phyloP scores from a whole-genome alignment of 2,329 filamentous ascomycete species.

The Alternaria triticimaculans region DNA sequence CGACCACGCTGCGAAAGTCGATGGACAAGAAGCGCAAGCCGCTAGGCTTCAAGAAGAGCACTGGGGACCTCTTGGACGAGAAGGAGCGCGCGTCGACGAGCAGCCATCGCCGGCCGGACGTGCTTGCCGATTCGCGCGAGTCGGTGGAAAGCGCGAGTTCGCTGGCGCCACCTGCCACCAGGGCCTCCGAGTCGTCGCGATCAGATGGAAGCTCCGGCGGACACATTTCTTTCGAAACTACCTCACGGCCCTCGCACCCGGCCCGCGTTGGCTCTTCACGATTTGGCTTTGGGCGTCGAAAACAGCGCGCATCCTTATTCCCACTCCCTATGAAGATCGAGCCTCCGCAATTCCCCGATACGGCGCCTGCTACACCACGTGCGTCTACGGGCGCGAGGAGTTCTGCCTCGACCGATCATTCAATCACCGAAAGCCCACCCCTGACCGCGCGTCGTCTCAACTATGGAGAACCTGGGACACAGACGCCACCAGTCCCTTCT shows the following conservation, averaged over 20 bases:
- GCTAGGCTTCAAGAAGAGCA: constrained; percentile 38
- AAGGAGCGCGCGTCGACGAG: constrained; percentile 65
- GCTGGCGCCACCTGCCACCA: constrained; percentile 68
- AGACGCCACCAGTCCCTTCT: constrained; percentile 53
- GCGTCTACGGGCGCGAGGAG: constrained; percentile 49
- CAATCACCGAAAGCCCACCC: constrained; percentile 47
- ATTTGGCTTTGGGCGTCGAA: constrained; percentile 79
- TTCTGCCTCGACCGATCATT: constrained; percentile 42
- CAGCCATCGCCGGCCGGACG: constrained; percentile 54
- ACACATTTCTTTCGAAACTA: constrained; percentile 46
- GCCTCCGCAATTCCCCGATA: constrained; percentile 54
- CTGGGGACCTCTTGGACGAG: constrained; percentile 44
- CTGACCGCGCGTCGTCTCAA: constrained; percentile 43
- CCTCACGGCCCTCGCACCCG: constrained; percentile 55
- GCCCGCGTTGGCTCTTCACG: constrained; percentile 67
- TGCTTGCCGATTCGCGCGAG: constrained; percentile 67
- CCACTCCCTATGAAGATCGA: constrained; percentile 80
- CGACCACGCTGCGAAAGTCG: constrained; percentile 42
- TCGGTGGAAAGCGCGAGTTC: constrained; percentile 67
- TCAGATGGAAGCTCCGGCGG: constrained; percentile 80
- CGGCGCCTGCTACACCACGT: constrained; percentile 55
- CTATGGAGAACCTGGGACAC: constrained; percentile 36
- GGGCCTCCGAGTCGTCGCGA: constrained; percentile 84
- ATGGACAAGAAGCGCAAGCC: constrained; percentile 44
- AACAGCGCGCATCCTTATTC: constrained; percentile 75